Evolutionary conservation across 257 asterid genomes (phyloP).

Genomic region (Linderniella brevidens): DNA sequence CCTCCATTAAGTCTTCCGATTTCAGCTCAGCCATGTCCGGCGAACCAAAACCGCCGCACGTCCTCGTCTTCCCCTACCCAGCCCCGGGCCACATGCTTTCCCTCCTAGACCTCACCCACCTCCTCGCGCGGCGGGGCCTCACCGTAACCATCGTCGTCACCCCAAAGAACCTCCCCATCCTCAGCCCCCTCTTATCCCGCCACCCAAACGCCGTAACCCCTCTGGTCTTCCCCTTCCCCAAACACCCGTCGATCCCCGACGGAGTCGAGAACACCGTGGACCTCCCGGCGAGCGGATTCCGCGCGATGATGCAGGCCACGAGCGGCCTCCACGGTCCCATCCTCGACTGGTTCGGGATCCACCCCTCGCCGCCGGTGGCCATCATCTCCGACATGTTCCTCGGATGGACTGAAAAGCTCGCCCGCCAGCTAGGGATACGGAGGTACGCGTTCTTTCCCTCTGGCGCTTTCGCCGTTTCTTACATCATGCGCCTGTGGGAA

Average conservation of each 20-base stretch:
- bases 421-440: conserved; percentile 26
- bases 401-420: conserved; percentile 52
- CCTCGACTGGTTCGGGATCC: conserved; percentile 33
- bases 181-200: conserved; percentile 32
- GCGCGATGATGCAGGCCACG: conserved; percentile 28
- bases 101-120: conserved; percentile 45
- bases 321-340: conserved; percentile 25
- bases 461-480: conserved; percentile 39
- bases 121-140: conserved; percentile 33
- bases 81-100: conserved; percentile 91
- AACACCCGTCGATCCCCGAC: conserved; percentile 31
- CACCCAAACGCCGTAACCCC: conserved; percentile 37
- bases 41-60: conserved; percentile 12
- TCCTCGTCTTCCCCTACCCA: conserved; percentile 67
- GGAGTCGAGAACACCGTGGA: conserved; percentile 67
- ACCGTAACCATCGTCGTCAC: conserved; percentile 56
- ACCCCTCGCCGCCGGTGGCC: conserved; percentile 62
- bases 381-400: conserved; percentile 51
- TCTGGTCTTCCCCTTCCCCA: conserved; percentile 54
- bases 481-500: conserved; percentile 32
- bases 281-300: conserved; percentile 38
- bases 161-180: conserved; percentile 41
- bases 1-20: no score
- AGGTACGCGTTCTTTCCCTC: conserved; percentile 56
- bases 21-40: no score